Percentiles rank a stretch among this genome's conserved stretches.
Conservation (phyloP, 768 basidiomycete genomes). For the Gelatoporia subvermispora region DNA sequence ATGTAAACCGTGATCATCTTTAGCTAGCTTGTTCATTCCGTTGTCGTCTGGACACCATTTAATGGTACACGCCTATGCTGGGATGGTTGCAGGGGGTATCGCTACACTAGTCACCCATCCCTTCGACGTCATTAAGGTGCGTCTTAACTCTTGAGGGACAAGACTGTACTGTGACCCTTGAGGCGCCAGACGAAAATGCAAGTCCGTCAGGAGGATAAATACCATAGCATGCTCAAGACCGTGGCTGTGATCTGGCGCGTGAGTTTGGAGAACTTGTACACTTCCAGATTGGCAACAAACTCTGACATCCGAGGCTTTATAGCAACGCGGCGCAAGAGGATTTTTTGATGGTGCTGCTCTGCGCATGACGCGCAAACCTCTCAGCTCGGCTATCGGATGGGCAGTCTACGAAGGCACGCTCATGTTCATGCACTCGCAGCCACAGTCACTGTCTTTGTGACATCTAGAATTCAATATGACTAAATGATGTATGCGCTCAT, state of each 20-base stretch:
- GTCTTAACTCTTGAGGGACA: background rate
- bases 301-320: background rate
- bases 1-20: too few species aligned
- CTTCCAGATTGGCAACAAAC: background rate
- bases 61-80: slow-evolving; percentile 57
- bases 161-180: background rate
- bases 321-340: slow-evolving; percentile 78
- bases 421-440: slow-evolving; percentile 39
- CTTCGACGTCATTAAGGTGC: slow-evolving; percentile 90
- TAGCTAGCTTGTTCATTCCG: slow-evolving; percentile 14
- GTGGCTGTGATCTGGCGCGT: slow-evolving; percentile 66
- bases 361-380: slow-evolving; percentile 78
- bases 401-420: slow-evolving; percentile 81
- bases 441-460: background rate
- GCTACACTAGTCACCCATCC: slow-evolving; percentile 87
- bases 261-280: slow-evolving; percentile 17
- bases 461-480: too few species aligned
- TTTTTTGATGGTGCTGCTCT: slow-evolving; percentile 87
- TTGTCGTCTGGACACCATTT: slow-evolving; percentile 43
- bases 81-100: slow-evolving; percentile 76
- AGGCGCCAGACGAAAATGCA: slow-evolving; percentile 78
- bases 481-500: too few species aligned
- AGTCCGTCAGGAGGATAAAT: slow-evolving; percentile 73
- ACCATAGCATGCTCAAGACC: slow-evolving; percentile 68
- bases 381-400: slow-evolving; percentile 91